Base-by-base conservation (phyloP, 441 rosid genomes). In the Arabidopsis lyrata region DNA sequence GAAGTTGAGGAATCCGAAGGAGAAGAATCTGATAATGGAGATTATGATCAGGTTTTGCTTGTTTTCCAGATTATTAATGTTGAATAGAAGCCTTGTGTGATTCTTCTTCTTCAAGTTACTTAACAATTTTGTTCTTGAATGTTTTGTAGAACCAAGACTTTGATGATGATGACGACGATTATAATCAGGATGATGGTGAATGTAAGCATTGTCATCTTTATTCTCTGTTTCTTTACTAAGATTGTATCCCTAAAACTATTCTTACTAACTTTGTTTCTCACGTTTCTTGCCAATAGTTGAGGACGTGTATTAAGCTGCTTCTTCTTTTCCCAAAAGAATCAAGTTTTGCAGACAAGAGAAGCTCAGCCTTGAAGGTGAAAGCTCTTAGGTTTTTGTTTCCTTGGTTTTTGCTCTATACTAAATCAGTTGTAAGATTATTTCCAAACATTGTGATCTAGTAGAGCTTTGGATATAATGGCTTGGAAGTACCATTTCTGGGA, bases 121-220 rank as follows among this genome's bases (percentile, higher is more conserved):
- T 47, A 6, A 32, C 54, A 52, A 1, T 32, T 39, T 22, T 29
- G 14, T 63, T 58, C 5, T 66, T 66, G 18, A 24, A 13, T 57
- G 52, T 31, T 60, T 22, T 61, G 63, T 61, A 75, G 78, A 61
- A 32, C 68, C 48, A 12, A 61, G 69, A 24, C 57, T 75, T 68
- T 68, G 78, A 75, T 53, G 78, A 75, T 68, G 78, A 75, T 60
- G 78, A 75, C 0, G 78, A 75, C n/a, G 78, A 75, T 35, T 68
- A 53, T 53, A 75, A 75, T 52, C 14, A 12, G 0, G 73, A 61
- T 8, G 73, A 52, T 66, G 53, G 27, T 52, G 67, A 58, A 10
- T 4, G 78, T 67, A 75, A 75, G 78, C 13, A 67, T 66, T 38
- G 34, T 63, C 50, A 55, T 58, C 11, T 44, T 15, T 29, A 31